Evolutionary conservation across 345 rosid species (phyloP).

Genomic region (Cardamine chenopodiifolia): DNA sequence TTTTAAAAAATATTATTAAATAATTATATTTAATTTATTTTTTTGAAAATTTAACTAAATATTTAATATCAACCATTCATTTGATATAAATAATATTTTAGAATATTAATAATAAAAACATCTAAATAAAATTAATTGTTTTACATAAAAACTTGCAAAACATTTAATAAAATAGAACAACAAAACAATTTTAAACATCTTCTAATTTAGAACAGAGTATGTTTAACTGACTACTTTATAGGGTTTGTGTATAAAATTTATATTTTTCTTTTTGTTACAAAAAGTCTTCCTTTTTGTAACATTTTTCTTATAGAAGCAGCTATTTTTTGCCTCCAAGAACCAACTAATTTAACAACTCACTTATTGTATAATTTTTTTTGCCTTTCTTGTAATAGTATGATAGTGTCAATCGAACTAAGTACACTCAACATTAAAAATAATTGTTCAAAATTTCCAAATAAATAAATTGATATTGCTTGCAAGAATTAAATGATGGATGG

Average conservation of each 20-base stretch:
- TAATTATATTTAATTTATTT: no score
- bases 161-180: no score
- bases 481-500: conserved; percentile 4
- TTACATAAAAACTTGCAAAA: no score
- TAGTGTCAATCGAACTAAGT: background rate
- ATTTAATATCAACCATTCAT: no score
- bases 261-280: no score
- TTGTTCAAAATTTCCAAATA: background rate
- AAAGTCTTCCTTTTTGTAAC: background rate
- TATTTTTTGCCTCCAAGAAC: background rate
- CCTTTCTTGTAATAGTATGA: background rate
- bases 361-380: background rate
- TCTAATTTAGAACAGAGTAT: no score
- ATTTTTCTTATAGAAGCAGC: background rate
- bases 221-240: background rate
- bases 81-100: no score
- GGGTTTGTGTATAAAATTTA: background rate
- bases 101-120: no score
- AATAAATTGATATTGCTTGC: background rate
- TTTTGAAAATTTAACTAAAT: no score
- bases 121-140: no score
- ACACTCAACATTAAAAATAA: background rate
- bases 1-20: no score
- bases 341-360: conserved; percentile 6
- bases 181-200: no score